phyloP scores from a whole-genome alignment of 179 eudicot species.

The Nepenthes alata region DNA sequence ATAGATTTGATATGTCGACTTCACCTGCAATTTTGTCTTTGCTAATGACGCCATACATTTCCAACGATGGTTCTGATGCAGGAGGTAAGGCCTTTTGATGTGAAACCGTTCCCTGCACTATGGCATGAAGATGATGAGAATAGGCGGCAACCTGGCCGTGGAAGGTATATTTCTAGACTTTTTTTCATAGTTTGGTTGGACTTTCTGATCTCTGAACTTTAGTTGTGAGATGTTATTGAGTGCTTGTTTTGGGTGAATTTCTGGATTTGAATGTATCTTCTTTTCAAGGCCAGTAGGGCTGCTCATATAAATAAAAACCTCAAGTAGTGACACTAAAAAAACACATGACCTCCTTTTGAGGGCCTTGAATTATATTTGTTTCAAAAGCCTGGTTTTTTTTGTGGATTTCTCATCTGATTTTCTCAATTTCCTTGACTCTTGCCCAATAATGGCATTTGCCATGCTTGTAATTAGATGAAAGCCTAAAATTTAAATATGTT shows the following conservation, averaged over 20 bases:
- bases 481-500: too few relatives aligned
- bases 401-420: too few relatives aligned
- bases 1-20: background rate
- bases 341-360: too few relatives aligned
- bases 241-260: background rate
- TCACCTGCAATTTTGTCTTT: background rate
- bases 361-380: too few relatives aligned
- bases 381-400: too few relatives aligned
- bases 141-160: constrained; percentile 41
- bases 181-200: background rate
- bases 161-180: constrained; percentile 30
- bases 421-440: too few relatives aligned
- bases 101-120: constrained; percentile 63
- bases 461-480: too few relatives aligned
- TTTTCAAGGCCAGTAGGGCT: too few relatives aligned
- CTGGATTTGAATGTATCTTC: background rate
- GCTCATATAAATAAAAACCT: too few relatives aligned
- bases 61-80: constrained; percentile 17
- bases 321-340: too few relatives aligned
- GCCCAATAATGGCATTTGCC: too few relatives aligned
- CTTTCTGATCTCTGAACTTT: background rate
- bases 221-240: background rate
- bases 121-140: constrained; percentile 80
- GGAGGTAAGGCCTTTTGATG: constrained; percentile 48
- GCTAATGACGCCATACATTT: background rate